A percentile compares a stretch with the other conserved stretches of the same genome.
phyloP scores from a whole-genome alignment of 768 basidiomycete species.

The Boletus rex-veris region DNA sequence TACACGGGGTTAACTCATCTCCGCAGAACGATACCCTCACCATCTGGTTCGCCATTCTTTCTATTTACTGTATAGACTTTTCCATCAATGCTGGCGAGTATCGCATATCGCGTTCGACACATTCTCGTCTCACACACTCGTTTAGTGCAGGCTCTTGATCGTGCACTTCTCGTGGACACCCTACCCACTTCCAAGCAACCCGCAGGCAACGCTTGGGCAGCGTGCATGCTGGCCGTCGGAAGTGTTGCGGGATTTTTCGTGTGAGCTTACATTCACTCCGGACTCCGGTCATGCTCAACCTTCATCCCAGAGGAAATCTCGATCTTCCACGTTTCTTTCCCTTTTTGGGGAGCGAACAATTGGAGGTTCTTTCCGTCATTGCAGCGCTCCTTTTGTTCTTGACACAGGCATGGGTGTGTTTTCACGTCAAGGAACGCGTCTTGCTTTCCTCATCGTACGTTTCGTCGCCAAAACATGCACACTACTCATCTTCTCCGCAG shows the following conservation, averaged over 20 bases:
- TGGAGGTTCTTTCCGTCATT: conserved; percentile 77
- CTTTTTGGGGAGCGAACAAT: conserved; percentile 72
- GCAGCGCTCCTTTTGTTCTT: conserved; percentile 63
- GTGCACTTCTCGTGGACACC: conserved; percentile 86
- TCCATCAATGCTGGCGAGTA: conserved; percentile 50
- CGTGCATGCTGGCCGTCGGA: conserved; percentile 86
- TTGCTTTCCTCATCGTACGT: conserved; percentile 44
- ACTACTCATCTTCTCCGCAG: conserved; percentile 13
- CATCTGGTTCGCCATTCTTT: conserved; percentile 70
- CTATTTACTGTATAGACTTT: conserved; percentile 70
- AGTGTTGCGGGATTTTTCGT: conserved; percentile 85
- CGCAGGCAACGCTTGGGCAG: conserved; percentile 91
- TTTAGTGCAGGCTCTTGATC: conserved; percentile 83
- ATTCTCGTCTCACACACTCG: neutral
- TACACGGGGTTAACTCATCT: neutral
- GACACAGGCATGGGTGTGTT: conserved; percentile 61
- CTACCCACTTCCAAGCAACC: conserved; percentile 74
- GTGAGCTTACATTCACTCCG: conserved; percentile 41
- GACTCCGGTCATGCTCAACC: neutral
- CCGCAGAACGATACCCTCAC: conserved; percentile 62
- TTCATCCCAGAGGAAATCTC: conserved; percentile 62
- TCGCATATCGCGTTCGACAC: neutral
- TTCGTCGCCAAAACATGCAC: neutral
- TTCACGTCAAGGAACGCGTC: conserved; percentile 69
- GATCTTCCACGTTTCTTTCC: conserved; percentile 69